These are phyloP conservation scores for Ophiostoma triangulosporum DNA, from an alignment of 2,329 filamentous ascomycete species.

Conservation along the genomic window DNA sequence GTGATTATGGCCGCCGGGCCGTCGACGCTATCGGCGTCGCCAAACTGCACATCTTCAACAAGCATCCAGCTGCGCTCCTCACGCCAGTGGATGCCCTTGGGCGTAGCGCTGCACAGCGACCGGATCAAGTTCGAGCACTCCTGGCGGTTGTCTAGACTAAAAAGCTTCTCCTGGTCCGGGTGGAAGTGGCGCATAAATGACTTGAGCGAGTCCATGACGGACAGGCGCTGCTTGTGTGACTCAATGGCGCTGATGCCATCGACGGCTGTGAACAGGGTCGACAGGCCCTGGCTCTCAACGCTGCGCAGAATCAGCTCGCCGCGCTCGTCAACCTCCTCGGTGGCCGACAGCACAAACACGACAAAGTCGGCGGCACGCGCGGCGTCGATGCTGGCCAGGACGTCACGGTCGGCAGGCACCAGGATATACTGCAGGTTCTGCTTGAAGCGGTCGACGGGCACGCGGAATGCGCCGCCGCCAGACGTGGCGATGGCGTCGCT, in stretches of 20 bases:
- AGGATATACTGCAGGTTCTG: constrained; percentile 69
- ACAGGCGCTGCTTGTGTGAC: constrained; percentile 61
- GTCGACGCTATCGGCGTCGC: constrained; percentile 28
- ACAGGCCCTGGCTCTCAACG: constrained; percentile 87
- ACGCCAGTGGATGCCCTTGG: constrained; percentile 90
- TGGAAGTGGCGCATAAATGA: constrained; percentile 94
- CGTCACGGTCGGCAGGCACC: constrained; percentile 56
- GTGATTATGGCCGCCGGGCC: constrained; percentile 50
- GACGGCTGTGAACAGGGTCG: constrained; percentile 77
- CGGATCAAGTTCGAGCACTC: constrained; percentile 86
- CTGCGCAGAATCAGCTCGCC: constrained; percentile 77
- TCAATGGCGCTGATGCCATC: constrained; percentile 68
- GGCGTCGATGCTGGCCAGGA: constrained; percentile 70
- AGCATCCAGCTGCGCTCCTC: constrained; percentile 95
- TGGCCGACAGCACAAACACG: constrained; percentile 68
- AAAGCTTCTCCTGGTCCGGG: constrained; percentile 79
- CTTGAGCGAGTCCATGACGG: constrained; percentile 70
- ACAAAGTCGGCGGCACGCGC: constrained; percentile 86
- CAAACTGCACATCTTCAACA: constrained; percentile 66
- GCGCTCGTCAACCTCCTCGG: constrained; percentile 69
- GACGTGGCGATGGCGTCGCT: constrained; percentile 28
- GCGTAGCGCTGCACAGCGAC: constrained; percentile 79
- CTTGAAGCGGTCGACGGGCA: constrained; percentile 80
- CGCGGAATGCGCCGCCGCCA: constrained; percentile 26
- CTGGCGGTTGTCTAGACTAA: constrained; percentile 75